Evolutionary conservation across 306 rosid species (phyloP).

Genomic region (Castanopsis chinensis): DNA sequence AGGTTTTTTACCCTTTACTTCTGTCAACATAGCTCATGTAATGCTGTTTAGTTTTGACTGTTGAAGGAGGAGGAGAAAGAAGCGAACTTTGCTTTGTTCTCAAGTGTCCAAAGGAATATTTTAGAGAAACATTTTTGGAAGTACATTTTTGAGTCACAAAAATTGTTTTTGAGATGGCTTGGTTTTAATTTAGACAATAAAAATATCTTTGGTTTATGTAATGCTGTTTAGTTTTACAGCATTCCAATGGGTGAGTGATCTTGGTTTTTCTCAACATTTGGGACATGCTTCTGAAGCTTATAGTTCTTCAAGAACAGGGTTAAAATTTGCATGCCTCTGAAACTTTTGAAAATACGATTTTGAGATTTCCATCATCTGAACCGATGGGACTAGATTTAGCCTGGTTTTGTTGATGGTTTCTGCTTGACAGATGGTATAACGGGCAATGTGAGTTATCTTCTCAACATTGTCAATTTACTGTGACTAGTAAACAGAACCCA

Average conservation of each 20-base stretch:
- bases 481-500: too few relatives aligned
- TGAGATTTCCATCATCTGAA: neutral
- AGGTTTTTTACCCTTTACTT: constrained; percentile 4
- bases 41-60: too few relatives aligned
- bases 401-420: neutral
- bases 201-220: too few relatives aligned
- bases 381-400: neutral
- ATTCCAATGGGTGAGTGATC: neutral
- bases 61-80: too few relatives aligned
- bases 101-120: too few relatives aligned
- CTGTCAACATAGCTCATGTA: neutral
- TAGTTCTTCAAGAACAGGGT: neutral
- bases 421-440: neutral
- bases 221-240: neutral
- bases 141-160: too few relatives aligned
- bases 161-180: too few relatives aligned
- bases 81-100: too few relatives aligned
- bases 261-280: neutral
- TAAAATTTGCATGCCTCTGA: neutral
- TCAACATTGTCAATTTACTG: too few relatives aligned
- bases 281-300: neutral
- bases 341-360: neutral
- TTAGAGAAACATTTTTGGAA: too few relatives aligned
- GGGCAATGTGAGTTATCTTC: too few relatives aligned
- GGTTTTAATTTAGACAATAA: too few relatives aligned